Evolutionary conservation across 805 yeast genomes (phyloP).

Genomic region (Dipodascopsis tothii): DNA sequence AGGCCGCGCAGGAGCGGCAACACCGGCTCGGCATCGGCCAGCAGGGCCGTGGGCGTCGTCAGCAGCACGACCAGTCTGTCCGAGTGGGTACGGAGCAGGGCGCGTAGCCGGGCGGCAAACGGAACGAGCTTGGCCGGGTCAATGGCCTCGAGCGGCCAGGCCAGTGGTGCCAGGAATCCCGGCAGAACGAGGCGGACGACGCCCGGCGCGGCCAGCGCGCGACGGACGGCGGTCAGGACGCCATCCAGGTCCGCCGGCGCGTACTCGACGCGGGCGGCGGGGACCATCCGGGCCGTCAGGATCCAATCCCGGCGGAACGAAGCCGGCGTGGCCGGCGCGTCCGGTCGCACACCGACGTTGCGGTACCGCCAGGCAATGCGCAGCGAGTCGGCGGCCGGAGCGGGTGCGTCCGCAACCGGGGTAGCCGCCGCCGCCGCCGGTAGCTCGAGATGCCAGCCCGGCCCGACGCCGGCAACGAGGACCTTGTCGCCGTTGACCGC

Average conservation of each 20-base stretch:
- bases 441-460: slow-evolving; percentile 56
- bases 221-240: background rate
- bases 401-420: slow-evolving; percentile 23
- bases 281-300: slow-evolving; percentile 7
- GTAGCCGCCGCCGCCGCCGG: slow-evolving; percentile 59
- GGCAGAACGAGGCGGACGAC: slow-evolving; percentile 12
- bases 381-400: slow-evolving; percentile 2
- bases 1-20: background rate
- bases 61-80: slow-evolving; percentile 4
- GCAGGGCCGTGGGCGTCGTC: slow-evolving; percentile 12
- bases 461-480: slow-evolving; percentile 54
- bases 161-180: slow-evolving; percentile 10
- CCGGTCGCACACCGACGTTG: background rate
- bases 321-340: background rate
- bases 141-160: slow-evolving; percentile 5
- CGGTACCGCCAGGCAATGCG: slow-evolving; percentile 21
- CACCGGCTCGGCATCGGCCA: slow-evolving; percentile 3
- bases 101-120: slow-evolving; percentile 7
- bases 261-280: slow-evolving; percentile 7
- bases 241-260: background rate
- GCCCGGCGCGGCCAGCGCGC: background rate
- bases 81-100: slow-evolving; percentile 5
- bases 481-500: slow-evolving; percentile 58
- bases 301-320: slow-evolving; percentile 10
- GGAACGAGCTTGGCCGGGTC: slow-evolving; percentile 4